phyloP scores from a whole-genome alignment of 1,139 yeast species.

The Chernovozyma sophiae-reginae region DNA sequence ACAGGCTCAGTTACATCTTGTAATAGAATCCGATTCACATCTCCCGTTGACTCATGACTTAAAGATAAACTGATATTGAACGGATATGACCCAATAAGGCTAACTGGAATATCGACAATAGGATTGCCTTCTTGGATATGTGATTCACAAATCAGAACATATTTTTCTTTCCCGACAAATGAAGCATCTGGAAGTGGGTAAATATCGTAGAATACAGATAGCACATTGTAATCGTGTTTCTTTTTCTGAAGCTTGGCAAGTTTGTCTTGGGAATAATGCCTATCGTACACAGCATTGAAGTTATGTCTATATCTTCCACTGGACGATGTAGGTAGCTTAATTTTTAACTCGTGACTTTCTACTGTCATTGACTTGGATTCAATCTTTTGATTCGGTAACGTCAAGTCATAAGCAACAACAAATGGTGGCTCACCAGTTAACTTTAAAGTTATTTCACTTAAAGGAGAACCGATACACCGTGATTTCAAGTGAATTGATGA shows the following conservation, averaged over 20 bases:
- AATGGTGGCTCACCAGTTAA: slow-evolving; percentile 70
- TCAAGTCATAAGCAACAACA: slow-evolving; percentile 60
- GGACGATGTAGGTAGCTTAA: slow-evolving; percentile 31
- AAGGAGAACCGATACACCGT: slow-evolving; percentile 30
- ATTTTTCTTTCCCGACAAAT: slow-evolving; percentile 45
- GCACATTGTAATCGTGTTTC: slow-evolving; percentile 18
- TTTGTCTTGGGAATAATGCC: slow-evolving; percentile 52
- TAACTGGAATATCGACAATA: slow-evolving; percentile 53
- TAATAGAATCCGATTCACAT: slow-evolving; percentile 10
- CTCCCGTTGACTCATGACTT: slow-evolving; percentile 33
- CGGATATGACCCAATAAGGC: slow-evolving; percentile 61
- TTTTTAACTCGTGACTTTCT: slow-evolving; percentile 20
- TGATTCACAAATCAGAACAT: slow-evolving; percentile 57
- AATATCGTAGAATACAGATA: slow-evolving; percentile 57
- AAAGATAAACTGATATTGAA: slow-evolving; percentile 52
- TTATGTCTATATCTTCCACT: slow-evolving; percentile 60
- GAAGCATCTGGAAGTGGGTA: slow-evolving; percentile 55
- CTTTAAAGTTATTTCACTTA: slow-evolving; percentile 21
- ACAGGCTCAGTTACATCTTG: slow-evolving; percentile 8
- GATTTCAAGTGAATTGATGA: slow-evolving; percentile 23
- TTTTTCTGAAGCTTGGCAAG: slow-evolving; percentile 18
- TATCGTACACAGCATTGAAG: slow-evolving; percentile 64
- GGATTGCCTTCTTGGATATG: slow-evolving; percentile 24
- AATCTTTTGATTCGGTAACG: slow-evolving; percentile 51
- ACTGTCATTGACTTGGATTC: slow-evolving; percentile 33